Percentiles rank a stretch among this genome's conserved stretches.
Evolutionary conservation across 2,329 filamentous ascomycete species (phyloP).

Genomic region (Aureobasidium sp.): DNA sequence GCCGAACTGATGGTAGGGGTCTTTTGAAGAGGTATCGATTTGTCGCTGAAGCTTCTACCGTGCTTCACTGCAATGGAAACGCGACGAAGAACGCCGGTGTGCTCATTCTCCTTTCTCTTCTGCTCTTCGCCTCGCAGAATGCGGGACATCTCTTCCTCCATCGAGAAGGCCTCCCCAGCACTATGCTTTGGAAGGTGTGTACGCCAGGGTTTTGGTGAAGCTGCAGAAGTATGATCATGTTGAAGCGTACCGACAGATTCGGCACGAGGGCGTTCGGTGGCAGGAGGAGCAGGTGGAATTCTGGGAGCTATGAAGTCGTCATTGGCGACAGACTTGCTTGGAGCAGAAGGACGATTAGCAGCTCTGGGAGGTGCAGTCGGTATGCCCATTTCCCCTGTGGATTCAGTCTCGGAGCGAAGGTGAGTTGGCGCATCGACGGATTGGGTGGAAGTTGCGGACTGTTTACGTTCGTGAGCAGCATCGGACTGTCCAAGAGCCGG

Average conservation of each 20-base stretch:
- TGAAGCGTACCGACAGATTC: slow-evolving; percentile 41
- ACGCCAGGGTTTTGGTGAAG: slow-evolving; percentile 25
- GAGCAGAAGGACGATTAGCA: slow-evolving; percentile 38
- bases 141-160: slow-evolving; percentile 92
- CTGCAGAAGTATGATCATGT: slow-evolving; percentile 29
- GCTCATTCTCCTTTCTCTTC: slow-evolving; percentile 32
- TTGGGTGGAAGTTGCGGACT: slow-evolving; percentile 31
- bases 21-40: slow-evolving; percentile 15
- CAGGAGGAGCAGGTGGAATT: slow-evolving; percentile 36
- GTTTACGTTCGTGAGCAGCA: slow-evolving; percentile 32
- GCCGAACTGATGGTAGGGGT: slow-evolving; percentile 16
- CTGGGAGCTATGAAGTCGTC: slow-evolving; percentile 42
- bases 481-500: slow-evolving; percentile 28
- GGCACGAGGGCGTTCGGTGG: slow-evolving; percentile 22
- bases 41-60: slow-evolving; percentile 75
- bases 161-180: slow-evolving; percentile 75
- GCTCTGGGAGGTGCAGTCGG: slow-evolving; percentile 40
- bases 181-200: slow-evolving; percentile 47
- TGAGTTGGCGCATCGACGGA: slow-evolving; percentile 30
- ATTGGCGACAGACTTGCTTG: slow-evolving; percentile 34
- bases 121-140: slow-evolving; percentile 71
- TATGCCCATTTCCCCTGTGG: slow-evolving; percentile 36
- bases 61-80: slow-evolving; percentile 93
- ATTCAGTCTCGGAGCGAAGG: slow-evolving; percentile 26
- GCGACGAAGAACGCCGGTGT: slow-evolving; percentile 62